Base-by-base conservation (phyloP, 805 yeast species). In the Tanozyma kutaoensis region DNA sequence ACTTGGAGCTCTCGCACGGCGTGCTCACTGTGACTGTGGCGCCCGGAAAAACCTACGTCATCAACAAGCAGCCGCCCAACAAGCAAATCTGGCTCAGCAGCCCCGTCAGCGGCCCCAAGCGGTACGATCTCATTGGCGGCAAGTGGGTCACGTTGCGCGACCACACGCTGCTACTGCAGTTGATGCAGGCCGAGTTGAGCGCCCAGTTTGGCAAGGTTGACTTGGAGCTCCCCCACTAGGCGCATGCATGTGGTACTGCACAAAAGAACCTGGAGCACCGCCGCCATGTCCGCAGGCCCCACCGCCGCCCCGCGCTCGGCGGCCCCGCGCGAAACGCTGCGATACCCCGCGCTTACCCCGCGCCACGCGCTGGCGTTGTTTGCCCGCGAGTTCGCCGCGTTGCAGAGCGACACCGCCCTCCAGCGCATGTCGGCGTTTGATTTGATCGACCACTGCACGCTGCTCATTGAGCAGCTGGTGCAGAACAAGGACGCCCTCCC, bases 21-120 rank as follows among this genome's bases (percentile, higher is more conserved):
- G 96, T 91, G 7, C 51, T 91, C 52, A 74, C 88, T 1, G 48
- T 91, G 31, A 69, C 62, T 5, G 41, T 80, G 12, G 81, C 88
- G 3, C 68, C 73, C 1, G 58, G 61, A 12, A 97, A 96, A 2
- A 69, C 86, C 0, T 91, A 91, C 46, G 94, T 91, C 16, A 76
- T 91, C 45, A 91, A 91, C 58, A 88, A 85, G 46, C 97, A 91
- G 53, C 98, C 98, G 1, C 96, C 98, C 3, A 91, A 85, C 54
- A 78, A 81, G 52, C 99, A 91, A 50, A 77, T 91, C 17, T 91
- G 99, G 99, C 63, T 88, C 28, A n/a, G n/a, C 32, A 79, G 94
- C 24, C 99, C 99, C 0, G 45, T 84, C 3, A 78, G 93, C 6
- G 98, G 98, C 0, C 98, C 98, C 5, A 84, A 85, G 45, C 43